Evolutionary conservation across 345 rosid genomes (phyloP), one percentile per base, ranked within the genome.

Genomic region (Viola odorata): DNA sequence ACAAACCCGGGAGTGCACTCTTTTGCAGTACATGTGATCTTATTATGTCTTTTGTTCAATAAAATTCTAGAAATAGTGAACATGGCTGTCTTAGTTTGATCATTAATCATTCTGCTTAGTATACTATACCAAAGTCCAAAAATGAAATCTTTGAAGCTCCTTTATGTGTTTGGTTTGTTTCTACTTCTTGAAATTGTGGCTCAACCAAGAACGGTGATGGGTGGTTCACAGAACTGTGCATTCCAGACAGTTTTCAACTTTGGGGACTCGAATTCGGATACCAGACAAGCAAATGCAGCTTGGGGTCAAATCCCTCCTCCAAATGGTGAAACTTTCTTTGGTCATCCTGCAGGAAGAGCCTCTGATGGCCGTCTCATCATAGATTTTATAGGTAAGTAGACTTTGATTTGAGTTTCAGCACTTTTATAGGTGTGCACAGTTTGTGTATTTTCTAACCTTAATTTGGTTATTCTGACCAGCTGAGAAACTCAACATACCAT

Each of bases 231-330:
- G 36, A 50, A 8, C 12, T 74, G 77, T 49, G 39, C 60, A 39
- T 82, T 80, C 53, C 87, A 81, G 11, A 87, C 87, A 8, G 67
- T 80, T 40, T 80, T 80, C 41, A 82, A 80, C 75, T 82, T 85
- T 1, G 90, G 90, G 3, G 85, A 77, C 69, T 85, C 85, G 0
- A 80, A 85, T 55, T 77, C 85, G 0, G 85, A 81, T 45, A 75
- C 91, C 5, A 86, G 88, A 8, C 80, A 75, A 45, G 57, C 75
- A n/a, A 54, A 68, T 16, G 78, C 88, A 7, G 80, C 84, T 50
- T 70, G 83, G 15, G 5, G 55, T n/a, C 59, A 49, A 32, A 76
- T 47, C 45, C 61, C 5, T 15, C 61, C 78, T 40, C 67, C 91
- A 38, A 15, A 71, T 66, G 86, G 83, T 14, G 53, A 70, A 57